Percentiles rank a stretch among this genome's conserved stretches.
These are phyloP conservation scores for Dioszegia crocea DNA, from an alignment of 768 basidiomycete genomes.

Conservation along the genomic window DNA sequence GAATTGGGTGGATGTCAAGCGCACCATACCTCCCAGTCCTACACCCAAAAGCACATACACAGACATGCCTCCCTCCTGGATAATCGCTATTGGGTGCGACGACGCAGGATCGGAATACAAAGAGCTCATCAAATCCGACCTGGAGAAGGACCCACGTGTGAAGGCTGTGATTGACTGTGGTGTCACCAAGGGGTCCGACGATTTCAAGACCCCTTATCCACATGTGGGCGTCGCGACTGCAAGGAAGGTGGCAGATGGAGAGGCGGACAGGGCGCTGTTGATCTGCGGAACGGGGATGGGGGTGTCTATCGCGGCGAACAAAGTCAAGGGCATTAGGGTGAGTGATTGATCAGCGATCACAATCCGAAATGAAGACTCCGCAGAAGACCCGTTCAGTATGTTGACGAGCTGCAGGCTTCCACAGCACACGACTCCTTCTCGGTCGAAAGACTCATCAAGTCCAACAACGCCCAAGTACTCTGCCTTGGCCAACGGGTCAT, in stretches of 20 bases:
- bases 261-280: conserved; percentile 45
- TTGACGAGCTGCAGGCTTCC: background rate
- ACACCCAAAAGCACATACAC: background rate
- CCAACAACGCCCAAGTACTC: conserved; percentile 47
- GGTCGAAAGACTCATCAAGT: conserved; percentile 47
- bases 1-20: too few species aligned
- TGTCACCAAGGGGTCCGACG: conserved; percentile 27
- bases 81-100: conserved; percentile 43
- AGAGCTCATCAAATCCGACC: conserved; percentile 25
- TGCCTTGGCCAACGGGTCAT: conserved; percentile 48
- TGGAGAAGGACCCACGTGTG: conserved; percentile 38
- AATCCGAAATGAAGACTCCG: background rate
- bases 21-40: background rate
- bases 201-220: conserved; percentile 45
- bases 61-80: conserved; percentile 27
- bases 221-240: conserved; percentile 45
- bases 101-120: conserved; percentile 46
- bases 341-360: background rate
- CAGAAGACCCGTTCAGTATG: too few species aligned
- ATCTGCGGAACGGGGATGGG: conserved; percentile 49
- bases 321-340: conserved; percentile 41
- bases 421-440: conserved; percentile 48
- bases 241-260: conserved; percentile 36
- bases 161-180: conserved; percentile 41
- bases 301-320: conserved; percentile 46